Evolutionary conservation across 2,329 filamentous ascomycete genomes (phyloP).

Genomic region (Nemania diffusa): DNA sequence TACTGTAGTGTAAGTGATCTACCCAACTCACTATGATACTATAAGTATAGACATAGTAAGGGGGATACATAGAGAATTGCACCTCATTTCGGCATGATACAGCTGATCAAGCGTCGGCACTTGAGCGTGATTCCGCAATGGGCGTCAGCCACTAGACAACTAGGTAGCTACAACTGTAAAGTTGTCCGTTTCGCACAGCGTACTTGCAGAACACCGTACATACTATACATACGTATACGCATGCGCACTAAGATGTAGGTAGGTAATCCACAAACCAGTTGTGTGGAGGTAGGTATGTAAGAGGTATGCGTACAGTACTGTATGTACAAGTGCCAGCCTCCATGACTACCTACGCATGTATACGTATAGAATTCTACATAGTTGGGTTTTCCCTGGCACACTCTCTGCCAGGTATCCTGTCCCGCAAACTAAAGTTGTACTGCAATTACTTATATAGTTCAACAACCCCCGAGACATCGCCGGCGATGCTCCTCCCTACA

Average conservation of each 20-base stretch:
- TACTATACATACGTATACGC: no score
- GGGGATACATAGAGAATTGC: not conserved
- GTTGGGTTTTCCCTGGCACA: no score
- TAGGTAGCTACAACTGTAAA: not conserved
- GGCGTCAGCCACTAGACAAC: conserved; percentile 27
- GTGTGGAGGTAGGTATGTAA: no score
- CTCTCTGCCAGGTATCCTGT: conserved; percentile 1
- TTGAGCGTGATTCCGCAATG: conserved; percentile 19
- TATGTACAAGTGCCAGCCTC: not conserved
- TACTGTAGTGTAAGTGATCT: no score
- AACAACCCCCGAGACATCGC: conserved; percentile 14
- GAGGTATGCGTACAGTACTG: no score
- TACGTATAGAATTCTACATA: no score
- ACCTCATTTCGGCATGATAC: conserved; percentile 14
- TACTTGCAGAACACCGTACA: not conserved
- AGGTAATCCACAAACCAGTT: not conserved
- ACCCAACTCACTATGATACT: no score
- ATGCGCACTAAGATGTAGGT: no score
- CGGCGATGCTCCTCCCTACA: not conserved
- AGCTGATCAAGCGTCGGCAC: conserved; percentile 30
- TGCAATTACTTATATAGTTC: not conserved
- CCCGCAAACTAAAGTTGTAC: not conserved
- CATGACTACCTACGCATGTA: not conserved
- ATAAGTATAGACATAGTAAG: not conserved
- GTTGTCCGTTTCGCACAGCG: conserved; percentile 13